Evolutionary conservation across 257 asterid genomes (phyloP), one percentile per base, ranked within the genome.

Genomic region (Solanum sparsipilum): DNA sequence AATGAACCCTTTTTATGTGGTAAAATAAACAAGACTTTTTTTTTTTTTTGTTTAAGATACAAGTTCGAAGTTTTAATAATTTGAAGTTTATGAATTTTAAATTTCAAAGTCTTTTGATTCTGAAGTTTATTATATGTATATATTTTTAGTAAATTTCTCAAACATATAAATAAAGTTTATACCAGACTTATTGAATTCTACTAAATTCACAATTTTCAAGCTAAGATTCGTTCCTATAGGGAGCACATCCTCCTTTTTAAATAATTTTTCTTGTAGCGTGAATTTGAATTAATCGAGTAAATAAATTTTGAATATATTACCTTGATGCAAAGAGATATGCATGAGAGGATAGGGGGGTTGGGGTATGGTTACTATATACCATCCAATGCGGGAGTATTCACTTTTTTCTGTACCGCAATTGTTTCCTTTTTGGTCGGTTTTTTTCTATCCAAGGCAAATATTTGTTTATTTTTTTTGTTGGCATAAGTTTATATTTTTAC

Each of bases 231-330:
- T 8, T 31, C n/a, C 8, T 31, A 71, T 71, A 15, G 25, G 0
- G 39, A 32, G 2, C 39, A 71, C 39, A 13, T 3, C 41, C 13
- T 72, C 13, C 25, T 32, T 3, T 10, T 16, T 3, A 8, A 9
- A 18, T 1, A 9, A 0, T 13, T 32, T 18, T 72, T 31, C 0
- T 7, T 34, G 1, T 1, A 1, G 5, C 2, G 0, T 74, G 3
- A 21, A 35, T 73, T 0, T 4, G 7, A 73, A 34, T 73, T 73
- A 73, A 20, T 71, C 4, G 23, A 31, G 0, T 21, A 1, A 32
- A 7, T 31, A 71, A 29, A 7, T 71, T 67, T 7, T 0, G 20
- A 29, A 13, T 27, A 67, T 12, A 3, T 13, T 27, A 52, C 9
- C 5, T 39, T 13, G 84, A 78, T 44, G n/a, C 46, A 3, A 81